Percentiles rank a stretch among this genome's conserved stretches.
These are phyloP conservation scores for Trichoderma guizhouense DNA, from an alignment of 2,329 filamentous ascomycete genomes.

Conservation along the genomic window DNA sequence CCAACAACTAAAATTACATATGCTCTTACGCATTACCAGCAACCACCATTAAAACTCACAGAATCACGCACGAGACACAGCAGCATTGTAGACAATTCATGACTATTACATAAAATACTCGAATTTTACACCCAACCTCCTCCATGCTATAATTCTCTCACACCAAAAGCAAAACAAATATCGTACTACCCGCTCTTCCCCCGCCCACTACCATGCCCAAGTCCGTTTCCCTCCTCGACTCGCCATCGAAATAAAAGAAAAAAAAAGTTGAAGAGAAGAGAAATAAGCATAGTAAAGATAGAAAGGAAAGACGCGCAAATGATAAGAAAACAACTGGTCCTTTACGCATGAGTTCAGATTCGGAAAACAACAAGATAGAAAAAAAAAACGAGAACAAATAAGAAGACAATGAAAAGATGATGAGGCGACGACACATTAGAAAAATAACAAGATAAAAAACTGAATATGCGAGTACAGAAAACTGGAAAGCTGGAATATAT, in stretches of 20 bases:
- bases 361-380: neutral
- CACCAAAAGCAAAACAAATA: neutral
- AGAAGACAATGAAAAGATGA: neutral
- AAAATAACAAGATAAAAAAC: neutral
- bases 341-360: neutral
- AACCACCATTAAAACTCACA: neutral
- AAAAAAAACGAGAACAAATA: neutral
- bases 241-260: conserved; percentile 2
- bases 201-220: neutral
- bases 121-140: neutral
- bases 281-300: neutral
- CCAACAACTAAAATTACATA: neutral
- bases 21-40: neutral
- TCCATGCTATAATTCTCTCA: neutral
- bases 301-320: conserved; percentile 11
- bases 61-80: neutral
- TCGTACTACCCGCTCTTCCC: neutral
- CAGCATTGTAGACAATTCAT: neutral
- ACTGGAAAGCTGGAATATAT: conserved; percentile 9
- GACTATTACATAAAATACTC: conserved; percentile 9
- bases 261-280: neutral
- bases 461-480: conserved; percentile 17
- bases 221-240: neutral
- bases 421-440: neutral
- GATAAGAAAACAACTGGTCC: conserved; percentile 5